Base-by-base conservation (phyloP, 441 rosid species). In the Populus tomentosa region DNA sequence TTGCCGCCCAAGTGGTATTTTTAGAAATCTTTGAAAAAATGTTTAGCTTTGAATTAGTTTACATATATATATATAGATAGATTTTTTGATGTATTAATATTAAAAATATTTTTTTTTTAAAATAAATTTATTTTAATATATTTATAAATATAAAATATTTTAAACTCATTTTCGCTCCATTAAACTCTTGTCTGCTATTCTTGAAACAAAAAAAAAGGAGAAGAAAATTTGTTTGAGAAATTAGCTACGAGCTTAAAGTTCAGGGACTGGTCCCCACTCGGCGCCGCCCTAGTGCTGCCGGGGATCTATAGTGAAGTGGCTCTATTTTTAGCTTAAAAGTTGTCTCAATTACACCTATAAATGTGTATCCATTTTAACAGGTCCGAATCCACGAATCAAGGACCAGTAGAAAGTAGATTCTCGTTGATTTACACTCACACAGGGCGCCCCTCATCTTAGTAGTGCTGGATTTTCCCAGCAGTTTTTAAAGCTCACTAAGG, bases 391-490 rank as follows among this genome's bases (percentile, higher is more conserved):
- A 20, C 26, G 11, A 2, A 28, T 67, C 36, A 16, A 21, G 80
- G 80, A 77, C 80, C 80, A 77, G 61, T 36, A 6, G 26, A 38
- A 76, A 59, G 59, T 35, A 26, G 53, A 67, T 14, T 66, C 35
- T 76, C 14, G 21, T 59, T 38, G 1, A 46, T 46, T 14, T 46
- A 13, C 46, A 40, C 4, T 18, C 2, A 13, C 18, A 24, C 33
- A 66, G 73, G 73, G 73, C 20, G 11, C 32, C 76, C 67, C 72
- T 66, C 36, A 2, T 53, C 80, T 35, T 26, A 10, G 38, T 62
- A 1, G 16, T 26, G 18, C 16, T 28, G 63, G 21, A 20, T 20
- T 77, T 72, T 50, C 53, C 16, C 16, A 0, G 40, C 32, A 68
- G 38, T 40, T 67, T 61, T 33, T 67, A 50, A 23, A 68, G 74